A percentile compares a stretch with the other conserved stretches of the same genome.
These are phyloP conservation scores for Mortierella alpina DNA, from an alignment of 192 early-diverging fungal species.

Conservation along the genomic window DNA sequence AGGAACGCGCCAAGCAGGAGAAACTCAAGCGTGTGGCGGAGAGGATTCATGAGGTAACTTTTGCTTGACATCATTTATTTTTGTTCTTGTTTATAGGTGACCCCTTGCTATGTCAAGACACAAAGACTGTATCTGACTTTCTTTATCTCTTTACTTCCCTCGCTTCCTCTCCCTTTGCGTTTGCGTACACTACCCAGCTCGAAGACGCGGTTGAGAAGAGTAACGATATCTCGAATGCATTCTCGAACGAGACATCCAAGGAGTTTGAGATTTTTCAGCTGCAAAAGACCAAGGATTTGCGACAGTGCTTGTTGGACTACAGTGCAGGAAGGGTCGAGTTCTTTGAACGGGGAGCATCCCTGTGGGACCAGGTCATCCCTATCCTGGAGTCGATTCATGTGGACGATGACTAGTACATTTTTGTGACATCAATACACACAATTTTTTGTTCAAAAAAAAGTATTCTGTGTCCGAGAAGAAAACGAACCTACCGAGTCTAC, in stretches of 20 bases:
- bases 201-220: conserved; percentile 84
- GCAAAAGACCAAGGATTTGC: conserved; percentile 86
- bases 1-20: conserved; percentile 82
- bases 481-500: not conserved
- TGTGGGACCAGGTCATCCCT: conserved; percentile 90
- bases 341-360: conserved; percentile 75
- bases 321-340: conserved; percentile 87
- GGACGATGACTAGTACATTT: conserved; percentile 27
- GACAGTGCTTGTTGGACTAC: conserved; percentile 78
- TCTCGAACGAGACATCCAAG: conserved; percentile 81
- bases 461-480: not conserved
- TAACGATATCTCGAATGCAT: conserved; percentile 72
- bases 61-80: not conserved
- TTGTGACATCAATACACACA: too few relatives aligned
- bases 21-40: conserved; percentile 79
- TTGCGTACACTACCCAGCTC: conserved; percentile 68
- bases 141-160: not conserved
- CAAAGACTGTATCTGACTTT: conserved; percentile 1
- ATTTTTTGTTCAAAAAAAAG: too few relatives aligned
- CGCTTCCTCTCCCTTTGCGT: conserved; percentile 18
- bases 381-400: conserved; percentile 74
- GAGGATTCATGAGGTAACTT: conserved; percentile 74
- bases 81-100: not conserved
- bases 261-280: conserved; percentile 88
- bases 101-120: not conserved